Conservation (phyloP, 495 filamentous ascomycete genomes). For the Niebla homalea region DNA sequence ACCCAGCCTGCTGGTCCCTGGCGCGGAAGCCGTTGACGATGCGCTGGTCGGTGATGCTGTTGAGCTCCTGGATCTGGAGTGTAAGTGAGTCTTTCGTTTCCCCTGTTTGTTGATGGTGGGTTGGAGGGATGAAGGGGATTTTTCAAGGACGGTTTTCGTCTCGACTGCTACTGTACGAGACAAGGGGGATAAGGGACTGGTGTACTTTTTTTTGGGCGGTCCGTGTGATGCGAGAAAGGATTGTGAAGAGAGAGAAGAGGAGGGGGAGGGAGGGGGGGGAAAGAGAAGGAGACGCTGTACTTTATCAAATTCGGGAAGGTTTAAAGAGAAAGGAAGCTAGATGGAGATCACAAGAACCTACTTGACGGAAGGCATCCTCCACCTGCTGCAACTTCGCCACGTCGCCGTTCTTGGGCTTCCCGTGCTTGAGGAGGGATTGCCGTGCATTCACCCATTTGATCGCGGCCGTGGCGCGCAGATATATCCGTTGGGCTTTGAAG, state of each 20-base stretch:
- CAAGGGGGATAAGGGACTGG: no score
- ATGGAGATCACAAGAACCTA: slow-evolving; percentile 25
- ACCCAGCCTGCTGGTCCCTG: slow-evolving; percentile 51
- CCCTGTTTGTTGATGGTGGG: background rate
- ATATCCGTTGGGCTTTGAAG: slow-evolving; percentile 77
- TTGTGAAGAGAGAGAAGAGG: background rate
- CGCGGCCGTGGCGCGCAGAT: slow-evolving; percentile 63
- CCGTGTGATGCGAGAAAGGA: no score
- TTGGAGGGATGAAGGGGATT: no score
- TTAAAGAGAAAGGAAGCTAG: background rate
- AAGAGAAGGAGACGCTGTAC: background rate
- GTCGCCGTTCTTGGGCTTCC: slow-evolving; percentile 44
- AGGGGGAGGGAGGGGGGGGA: background rate
- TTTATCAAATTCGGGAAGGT: background rate
- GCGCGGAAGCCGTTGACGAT: slow-evolving; percentile 51
- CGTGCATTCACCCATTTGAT: slow-evolving; percentile 70
- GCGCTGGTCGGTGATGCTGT: slow-evolving; percentile 51
- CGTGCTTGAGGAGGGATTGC: slow-evolving; percentile 50
- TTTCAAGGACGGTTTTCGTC: no score
- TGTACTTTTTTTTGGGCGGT: background rate
- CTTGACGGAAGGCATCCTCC: slow-evolving; percentile 47
- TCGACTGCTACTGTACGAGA: no score
- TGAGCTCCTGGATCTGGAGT: slow-evolving; percentile 43
- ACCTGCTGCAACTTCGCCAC: slow-evolving; percentile 42
- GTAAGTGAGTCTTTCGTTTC: slow-evolving; percentile 6